These are phyloP conservation scores for Tylopilus vinaceipallidus DNA, from an alignment of 768 basidiomycete species.

Conservation along the genomic window DNA sequence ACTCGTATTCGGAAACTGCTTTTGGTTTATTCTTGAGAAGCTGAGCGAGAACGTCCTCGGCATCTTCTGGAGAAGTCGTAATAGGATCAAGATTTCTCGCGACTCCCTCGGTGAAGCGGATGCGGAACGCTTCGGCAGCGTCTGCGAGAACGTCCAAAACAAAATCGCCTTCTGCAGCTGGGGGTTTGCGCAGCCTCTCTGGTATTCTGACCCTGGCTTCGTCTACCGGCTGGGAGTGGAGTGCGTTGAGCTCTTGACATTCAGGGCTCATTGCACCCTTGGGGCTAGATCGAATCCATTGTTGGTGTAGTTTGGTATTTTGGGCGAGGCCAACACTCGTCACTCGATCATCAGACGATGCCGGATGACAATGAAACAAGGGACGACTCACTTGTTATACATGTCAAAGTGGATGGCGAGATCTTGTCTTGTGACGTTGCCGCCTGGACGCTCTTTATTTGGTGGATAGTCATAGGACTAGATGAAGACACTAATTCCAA, in stretches of 20 bases:
- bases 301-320: slow-evolving; percentile 53
- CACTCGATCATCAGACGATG: neutral
- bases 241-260: slow-evolving; percentile 69
- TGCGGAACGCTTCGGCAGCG: slow-evolving; percentile 45
- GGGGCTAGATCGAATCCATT: slow-evolving; percentile 56
- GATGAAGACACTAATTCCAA: no score
- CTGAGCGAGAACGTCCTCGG: slow-evolving; percentile 38
- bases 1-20: slow-evolving; percentile 59
- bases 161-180: slow-evolving; percentile 40
- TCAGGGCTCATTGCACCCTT: slow-evolving; percentile 58
- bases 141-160: slow-evolving; percentile 53
- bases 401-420: slow-evolving; percentile 64
- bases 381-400: slow-evolving; percentile 54
- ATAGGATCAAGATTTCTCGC: slow-evolving; percentile 21
- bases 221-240: slow-evolving; percentile 70
- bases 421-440: slow-evolving; percentile 50
- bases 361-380: neutral
- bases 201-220: slow-evolving; percentile 47
- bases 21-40: slow-evolving; percentile 51
- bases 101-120: slow-evolving; percentile 36
- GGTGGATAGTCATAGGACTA: slow-evolving; percentile 70
- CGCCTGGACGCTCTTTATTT: slow-evolving; percentile 51
- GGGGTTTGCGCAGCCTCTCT: slow-evolving; percentile 44
- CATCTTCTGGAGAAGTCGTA: slow-evolving; percentile 36
- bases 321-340: slow-evolving; percentile 56